Conservation (phyloP, 2,329 filamentous ascomycete species). For the Stagonosporopsis vannaccii region DNA sequence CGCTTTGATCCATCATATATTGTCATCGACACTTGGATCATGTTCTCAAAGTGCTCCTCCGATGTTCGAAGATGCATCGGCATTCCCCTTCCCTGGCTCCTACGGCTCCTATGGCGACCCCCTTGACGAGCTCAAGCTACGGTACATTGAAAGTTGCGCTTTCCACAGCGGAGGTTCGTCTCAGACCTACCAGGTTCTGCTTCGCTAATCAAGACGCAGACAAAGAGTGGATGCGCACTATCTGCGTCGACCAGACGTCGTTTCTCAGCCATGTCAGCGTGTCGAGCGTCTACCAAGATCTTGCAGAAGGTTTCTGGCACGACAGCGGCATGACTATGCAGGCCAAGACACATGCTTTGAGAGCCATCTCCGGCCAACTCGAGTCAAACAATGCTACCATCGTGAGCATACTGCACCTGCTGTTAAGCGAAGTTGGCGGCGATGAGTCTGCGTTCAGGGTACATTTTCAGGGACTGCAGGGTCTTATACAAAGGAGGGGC, state of each 20-base stretch:
- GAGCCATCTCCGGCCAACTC: constrained; percentile 37
- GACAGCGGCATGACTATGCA: constrained; percentile 43
- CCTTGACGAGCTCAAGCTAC: constrained; percentile 31
- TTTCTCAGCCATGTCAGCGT: constrained; percentile 46
- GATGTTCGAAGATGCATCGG: constrained; percentile 26
- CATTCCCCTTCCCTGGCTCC: constrained; percentile 33
- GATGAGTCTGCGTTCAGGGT: constrained; percentile 41
- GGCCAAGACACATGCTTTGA: constrained; percentile 41
- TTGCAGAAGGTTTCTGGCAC: constrained; percentile 35
- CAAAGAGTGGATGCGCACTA: constrained; percentile 35
- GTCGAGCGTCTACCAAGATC: constrained; percentile 44
- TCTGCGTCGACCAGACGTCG: constrained; percentile 40
- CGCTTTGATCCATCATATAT: not conserved
- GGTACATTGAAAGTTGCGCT: constrained; percentile 32
- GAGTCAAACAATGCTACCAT: constrained; percentile 41
- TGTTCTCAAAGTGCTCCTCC: constrained; percentile 34
- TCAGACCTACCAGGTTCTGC: too few relatives aligned
- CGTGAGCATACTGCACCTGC: constrained; percentile 42
- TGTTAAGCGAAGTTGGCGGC: constrained; percentile 42
- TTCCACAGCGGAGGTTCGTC: constrained; percentile 34
- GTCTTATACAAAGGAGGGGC: constrained; percentile 37
- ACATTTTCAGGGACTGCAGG: constrained; percentile 38
- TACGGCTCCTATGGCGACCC: constrained; percentile 15
- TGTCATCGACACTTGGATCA: constrained; percentile 23
- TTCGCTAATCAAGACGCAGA: constrained; percentile 24